Base-by-base conservation (phyloP, 257 asterid genomes). In the Apocynum venetum region DNA sequence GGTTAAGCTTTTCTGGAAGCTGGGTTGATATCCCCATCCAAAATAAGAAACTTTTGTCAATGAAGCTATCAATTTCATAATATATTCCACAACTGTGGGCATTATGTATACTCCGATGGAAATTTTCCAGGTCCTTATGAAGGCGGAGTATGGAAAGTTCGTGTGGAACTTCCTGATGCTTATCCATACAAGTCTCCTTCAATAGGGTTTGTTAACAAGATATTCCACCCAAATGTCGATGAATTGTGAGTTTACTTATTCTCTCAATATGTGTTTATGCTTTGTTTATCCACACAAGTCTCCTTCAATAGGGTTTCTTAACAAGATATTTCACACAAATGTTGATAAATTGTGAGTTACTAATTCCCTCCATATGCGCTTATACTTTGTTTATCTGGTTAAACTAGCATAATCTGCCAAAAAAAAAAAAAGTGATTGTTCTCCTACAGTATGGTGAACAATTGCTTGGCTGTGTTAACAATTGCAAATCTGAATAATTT, bases 171-270 rank as follows among this genome's bases (percentile, higher is more conserved):
- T 81, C 96, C 97, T 4, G 97, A 94, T 86, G 97, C 97, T 79
- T 94, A 94, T 82, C 98, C 97, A 78, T 94, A 92, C 87, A 92
- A 92, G 84, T 92, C 98, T 71, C 98, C 97, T 66, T 94, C 98
- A 72, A 91, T 92, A 53, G 97, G 96, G 14, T 94, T 94, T 72
- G 88, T 92, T 76, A 94, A 94, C 97, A 94, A 91, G 83, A 94
- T 94, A 20, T 94, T 88, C 85, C 98, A 94, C 91, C 98, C 97
- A 53, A 94, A 94, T 82, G 97, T 94, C 48, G 97, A 94, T 84
- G 98, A 94, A 83, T 81, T 89, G 98, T 94, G 81, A 91, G 97
- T 77, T 83, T 53, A 31, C 15, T 82, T 53, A 44, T 49, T 52
- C 48, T 31, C 60, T 56, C 17, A 6, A 36, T 49, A 20, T 66